phyloP scores from a whole-genome alignment of 2,329 filamentous ascomycete species.

The Annulohypoxylon truncatum region DNA sequence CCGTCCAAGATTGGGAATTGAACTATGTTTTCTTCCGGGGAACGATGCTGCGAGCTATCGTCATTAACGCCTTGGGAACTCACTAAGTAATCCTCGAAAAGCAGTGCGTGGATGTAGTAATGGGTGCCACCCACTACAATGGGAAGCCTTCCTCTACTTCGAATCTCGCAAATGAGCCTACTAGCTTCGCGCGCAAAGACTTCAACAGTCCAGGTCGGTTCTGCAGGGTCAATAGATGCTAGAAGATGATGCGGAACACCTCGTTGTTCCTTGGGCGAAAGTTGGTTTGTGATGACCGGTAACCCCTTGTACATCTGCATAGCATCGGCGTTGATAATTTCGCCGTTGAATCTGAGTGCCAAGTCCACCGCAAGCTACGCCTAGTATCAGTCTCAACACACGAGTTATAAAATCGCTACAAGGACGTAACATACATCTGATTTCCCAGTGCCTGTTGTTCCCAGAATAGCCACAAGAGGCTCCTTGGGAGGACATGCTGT shows the following conservation, averaged over 20 bases:
- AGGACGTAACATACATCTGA: conserved; percentile 54
- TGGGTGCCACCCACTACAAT: conserved; percentile 95
- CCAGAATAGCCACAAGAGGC: conserved; percentile 84
- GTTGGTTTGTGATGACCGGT: conserved; percentile 96
- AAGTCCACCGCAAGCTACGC: conserved; percentile 88
- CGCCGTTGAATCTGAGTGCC: conserved; percentile 84
- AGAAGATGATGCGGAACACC: conserved; percentile 90
- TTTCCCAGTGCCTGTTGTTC: conserved; percentile 87
- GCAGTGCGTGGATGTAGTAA: conserved; percentile 90
- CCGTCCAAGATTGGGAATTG: conserved; percentile 78
- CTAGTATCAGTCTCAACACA: conserved; percentile 22
- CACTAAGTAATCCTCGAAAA: conserved; percentile 80
- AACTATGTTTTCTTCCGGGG: conserved; percentile 52
- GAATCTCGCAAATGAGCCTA: conserved; percentile 79
- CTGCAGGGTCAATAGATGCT: conserved; percentile 78
- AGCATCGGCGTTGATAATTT: conserved; percentile 96
- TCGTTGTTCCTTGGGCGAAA: conserved; percentile 77
- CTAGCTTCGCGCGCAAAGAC: conserved; percentile 79
- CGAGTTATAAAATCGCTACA: conserved; percentile 6
- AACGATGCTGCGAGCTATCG: conserved; percentile 51
- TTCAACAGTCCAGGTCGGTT: conserved; percentile 86
- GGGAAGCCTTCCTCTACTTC: conserved; percentile 80
- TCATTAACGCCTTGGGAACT: conserved; percentile 49
- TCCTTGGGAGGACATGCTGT: conserved; percentile 54
- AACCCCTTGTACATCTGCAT: conserved; percentile 97